Base-by-base conservation (phyloP, 441 rosid species). In the Gossypium lobatum region DNA sequence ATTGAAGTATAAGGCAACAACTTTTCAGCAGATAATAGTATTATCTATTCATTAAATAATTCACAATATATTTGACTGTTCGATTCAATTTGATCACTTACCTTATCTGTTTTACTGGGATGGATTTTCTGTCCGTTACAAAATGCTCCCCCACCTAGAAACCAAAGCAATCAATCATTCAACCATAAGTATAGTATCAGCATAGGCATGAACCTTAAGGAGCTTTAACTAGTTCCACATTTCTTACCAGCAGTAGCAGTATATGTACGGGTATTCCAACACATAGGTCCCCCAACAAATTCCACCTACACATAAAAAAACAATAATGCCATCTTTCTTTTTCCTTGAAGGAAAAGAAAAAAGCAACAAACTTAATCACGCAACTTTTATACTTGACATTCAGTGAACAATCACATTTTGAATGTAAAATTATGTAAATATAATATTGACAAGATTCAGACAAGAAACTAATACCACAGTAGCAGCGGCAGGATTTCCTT, bases 251-350 rank as follows among this genome's bases (percentile, higher is more conserved):
- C 89, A 71, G 93, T 88, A 54, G 98, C 98, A 79, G 98, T 82
- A 79, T 89, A 95, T 6, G 72, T 76, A 59, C 96, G 93, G 31
- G 97, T 91, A 86, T 88, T 90, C 97, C 98, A 95, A 69, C 96
- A 94, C 97, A 92, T 89, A 21, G 92, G 93, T 34, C 98, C 98
- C 50, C 98, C 98, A 25, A 95, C 97, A 82, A 95, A 95, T 83
- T 95, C 98, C 64, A 94, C 97, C 98, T 94, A 66, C 55, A 74
- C 65, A 71, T 10, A 28, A 64, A 57, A 70, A 65, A 55, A 21
- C 14, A 68, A 50, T 3, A 64, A 10, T 63, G 61, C 78, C 48
- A 82, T 21, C 58, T 60, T 62, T 25, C 57, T 14, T 21, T 73
- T 10, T 55, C 50, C 70, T 45, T 10, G 1, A 13, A 3, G n/a